Percentiles rank a stretch among this genome's conserved stretches.
Evolutionary conservation across 441 rosid species (phyloP).

Genomic region (Populus hybrid): DNA sequence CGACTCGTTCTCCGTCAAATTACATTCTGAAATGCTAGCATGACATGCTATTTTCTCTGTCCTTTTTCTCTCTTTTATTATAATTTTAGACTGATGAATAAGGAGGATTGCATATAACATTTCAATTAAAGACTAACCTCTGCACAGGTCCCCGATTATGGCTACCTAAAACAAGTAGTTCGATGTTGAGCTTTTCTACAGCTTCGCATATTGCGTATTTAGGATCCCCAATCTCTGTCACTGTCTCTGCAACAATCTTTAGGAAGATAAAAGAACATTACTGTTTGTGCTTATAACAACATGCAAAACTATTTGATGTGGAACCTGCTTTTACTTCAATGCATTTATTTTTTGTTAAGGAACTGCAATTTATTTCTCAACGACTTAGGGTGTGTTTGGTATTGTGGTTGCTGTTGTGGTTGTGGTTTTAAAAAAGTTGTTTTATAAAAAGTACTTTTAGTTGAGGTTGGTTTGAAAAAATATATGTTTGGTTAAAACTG

Average conservation of each 20-base stretch:
- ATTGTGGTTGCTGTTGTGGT: too few species aligned
- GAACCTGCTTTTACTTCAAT: not conserved
- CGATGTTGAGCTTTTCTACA: constrained; percentile 54
- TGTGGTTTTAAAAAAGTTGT: too few species aligned
- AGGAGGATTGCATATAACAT: not conserved
- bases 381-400: too few species aligned
- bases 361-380: not conserved
- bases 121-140: constrained; percentile 42
- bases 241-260: constrained; percentile 49
- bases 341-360: not conserved
- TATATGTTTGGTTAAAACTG: too few species aligned
- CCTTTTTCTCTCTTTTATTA: not conserved
- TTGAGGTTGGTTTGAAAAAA: too few species aligned
- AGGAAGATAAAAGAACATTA: not conserved
- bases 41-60: too few species aligned
- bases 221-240: constrained; percentile 64
- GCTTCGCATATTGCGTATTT: constrained; percentile 55
- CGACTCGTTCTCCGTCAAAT: not conserved
- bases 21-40: too few species aligned
- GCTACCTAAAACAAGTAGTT: constrained; percentile 62
- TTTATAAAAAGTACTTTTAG: too few species aligned
- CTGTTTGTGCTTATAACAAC: not conserved
- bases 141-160: constrained; percentile 53
- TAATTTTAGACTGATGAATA: not conserved
- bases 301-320: not conserved